phyloP scores from a whole-genome alignment of 345 rosid species.

The Pugionium dolabratum region DNA sequence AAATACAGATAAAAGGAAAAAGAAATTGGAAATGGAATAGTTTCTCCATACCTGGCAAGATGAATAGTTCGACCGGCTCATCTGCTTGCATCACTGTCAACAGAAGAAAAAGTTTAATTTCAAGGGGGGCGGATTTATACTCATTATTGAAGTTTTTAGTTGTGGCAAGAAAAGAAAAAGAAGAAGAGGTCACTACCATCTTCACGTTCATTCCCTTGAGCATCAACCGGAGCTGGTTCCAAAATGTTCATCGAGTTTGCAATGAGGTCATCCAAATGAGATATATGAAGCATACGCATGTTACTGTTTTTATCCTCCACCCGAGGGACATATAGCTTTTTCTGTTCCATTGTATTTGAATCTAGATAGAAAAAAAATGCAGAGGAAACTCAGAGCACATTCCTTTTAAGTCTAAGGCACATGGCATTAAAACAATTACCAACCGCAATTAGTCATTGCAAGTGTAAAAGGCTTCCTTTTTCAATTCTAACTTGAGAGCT shows the following conservation, averaged over 20 bases:
- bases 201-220: conserved; percentile 72
- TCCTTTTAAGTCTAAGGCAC: background rate
- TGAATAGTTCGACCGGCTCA: conserved; percentile 76
- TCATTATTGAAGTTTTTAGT: conserved; percentile 2
- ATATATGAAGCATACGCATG: conserved; percentile 84
- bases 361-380: conserved; percentile 39
- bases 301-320: conserved; percentile 92
- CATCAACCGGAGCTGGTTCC: conserved; percentile 78
- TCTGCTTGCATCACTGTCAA: conserved; percentile 72
- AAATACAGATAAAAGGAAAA: background rate
- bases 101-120: background rate
- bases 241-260: conserved; percentile 92
- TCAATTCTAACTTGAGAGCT: conserved; percentile 8
- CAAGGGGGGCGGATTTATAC: background rate
- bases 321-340: conserved; percentile 84
- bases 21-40: conserved; percentile 6
- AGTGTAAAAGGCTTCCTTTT: conserved; percentile 12
- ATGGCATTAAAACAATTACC: conserved; percentile 2
- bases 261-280: conserved; percentile 68
- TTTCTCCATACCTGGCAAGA: conserved; percentile 72
- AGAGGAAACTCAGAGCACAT: conserved; percentile 1
- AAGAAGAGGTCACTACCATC: conserved; percentile 55
- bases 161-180: background rate
- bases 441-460: background rate
- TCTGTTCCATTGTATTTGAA: conserved; percentile 37